phyloP scores from a whole-genome alignment of 306 rosid species.

The Biancaea sappan region DNA sequence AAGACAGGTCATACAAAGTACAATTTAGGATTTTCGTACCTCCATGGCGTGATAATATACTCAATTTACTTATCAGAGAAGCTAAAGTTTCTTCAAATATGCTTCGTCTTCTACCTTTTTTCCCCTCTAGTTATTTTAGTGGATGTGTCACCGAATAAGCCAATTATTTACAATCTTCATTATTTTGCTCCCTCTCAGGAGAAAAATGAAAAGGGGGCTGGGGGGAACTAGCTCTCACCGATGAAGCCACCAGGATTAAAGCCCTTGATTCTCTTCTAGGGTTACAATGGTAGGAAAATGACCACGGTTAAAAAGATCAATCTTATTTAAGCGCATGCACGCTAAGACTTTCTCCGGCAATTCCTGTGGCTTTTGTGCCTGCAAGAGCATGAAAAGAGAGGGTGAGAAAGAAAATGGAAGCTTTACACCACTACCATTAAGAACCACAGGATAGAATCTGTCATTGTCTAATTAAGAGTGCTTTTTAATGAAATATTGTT shows the following conservation, averaged over 20 bases:
- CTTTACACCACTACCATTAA: no score
- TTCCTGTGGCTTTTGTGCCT: conserved; percentile 94
- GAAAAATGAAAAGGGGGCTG: not conserved
- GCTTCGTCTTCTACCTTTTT: not conserved
- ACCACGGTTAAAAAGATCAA: conserved; percentile 81
- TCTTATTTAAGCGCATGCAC: conserved; percentile 72
- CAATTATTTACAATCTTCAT: not conserved
- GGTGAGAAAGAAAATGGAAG: conserved; percentile 9
- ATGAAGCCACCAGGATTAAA: not conserved
- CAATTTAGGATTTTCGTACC: not conserved
- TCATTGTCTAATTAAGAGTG: not conserved
- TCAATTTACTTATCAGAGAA: not conserved
- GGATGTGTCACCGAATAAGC: not conserved
- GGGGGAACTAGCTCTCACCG: not conserved
- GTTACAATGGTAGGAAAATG: conserved; percentile 76
- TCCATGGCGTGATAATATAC: not conserved
- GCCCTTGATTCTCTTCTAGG: conserved; percentile 43
- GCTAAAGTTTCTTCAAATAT: not conserved
- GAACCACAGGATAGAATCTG: no score
- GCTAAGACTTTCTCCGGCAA: conserved; percentile 87
- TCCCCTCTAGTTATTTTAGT: not conserved
- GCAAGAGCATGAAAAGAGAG: conserved; percentile 5
- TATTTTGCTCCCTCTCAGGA: not conserved
- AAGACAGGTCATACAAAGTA: not conserved
- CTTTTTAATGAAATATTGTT: not conserved